phyloP scores from a whole-genome alignment of 2,329 filamentous ascomycete genomes.

The Paecilomyces fulvus region DNA sequence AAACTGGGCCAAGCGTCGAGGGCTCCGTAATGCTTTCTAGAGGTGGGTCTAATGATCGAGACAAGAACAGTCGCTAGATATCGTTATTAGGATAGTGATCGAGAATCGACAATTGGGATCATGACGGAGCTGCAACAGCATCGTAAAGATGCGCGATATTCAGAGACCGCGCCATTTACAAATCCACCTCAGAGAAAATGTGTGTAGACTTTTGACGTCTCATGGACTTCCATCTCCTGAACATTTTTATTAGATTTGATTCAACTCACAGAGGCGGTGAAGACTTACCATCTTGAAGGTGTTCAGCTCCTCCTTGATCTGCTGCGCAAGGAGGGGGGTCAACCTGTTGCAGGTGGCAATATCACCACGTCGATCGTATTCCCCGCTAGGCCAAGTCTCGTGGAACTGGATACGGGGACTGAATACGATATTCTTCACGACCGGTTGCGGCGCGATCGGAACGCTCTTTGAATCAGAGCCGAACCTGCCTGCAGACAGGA shows the following conservation, averaged over 20 bases:
- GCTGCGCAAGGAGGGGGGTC: constrained; percentile 92
- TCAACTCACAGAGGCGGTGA: neutral
- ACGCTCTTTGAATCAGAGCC: constrained; percentile 69
- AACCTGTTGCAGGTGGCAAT: constrained; percentile 96
- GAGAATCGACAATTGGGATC: neutral
- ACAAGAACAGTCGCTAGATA: neutral
- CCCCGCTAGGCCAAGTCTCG: constrained; percentile 90
- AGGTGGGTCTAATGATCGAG: neutral
- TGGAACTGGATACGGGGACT: constrained; percentile 91
- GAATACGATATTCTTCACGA: constrained; percentile 56
- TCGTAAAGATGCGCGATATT: neutral
- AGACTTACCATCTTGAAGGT: constrained; percentile 92
- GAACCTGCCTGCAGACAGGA: constrained; percentile 66
- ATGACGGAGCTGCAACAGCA: neutral
- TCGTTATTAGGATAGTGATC: neutral
- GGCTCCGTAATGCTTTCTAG: neutral
- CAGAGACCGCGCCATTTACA: neutral
- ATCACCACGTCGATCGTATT: constrained; percentile 93
- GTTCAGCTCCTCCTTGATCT: constrained; percentile 99
- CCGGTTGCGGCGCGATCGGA: constrained; percentile 61
- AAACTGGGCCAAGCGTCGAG: neutral
- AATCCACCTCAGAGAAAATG: constrained; percentile 79
- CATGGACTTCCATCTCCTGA: constrained; percentile 99
- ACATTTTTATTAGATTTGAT: constrained; percentile 30
- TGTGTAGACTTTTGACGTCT: constrained; percentile 97